phyloP scores from a whole-genome alignment of 2,329 filamentous ascomycete species.

The Neurospora sp. region DNA sequence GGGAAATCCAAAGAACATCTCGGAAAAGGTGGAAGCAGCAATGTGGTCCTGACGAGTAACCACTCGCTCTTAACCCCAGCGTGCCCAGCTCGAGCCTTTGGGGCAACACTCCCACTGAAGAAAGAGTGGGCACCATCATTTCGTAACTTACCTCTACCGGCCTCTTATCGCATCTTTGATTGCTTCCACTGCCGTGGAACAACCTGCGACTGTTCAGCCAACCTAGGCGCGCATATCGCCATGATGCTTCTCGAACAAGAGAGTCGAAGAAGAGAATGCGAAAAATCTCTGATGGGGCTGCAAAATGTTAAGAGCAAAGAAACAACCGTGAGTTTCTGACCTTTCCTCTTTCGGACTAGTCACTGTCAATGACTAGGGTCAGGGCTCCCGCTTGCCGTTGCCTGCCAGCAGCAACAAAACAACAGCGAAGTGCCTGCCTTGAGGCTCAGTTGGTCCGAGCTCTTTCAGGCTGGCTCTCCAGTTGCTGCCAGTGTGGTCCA shows the following conservation, averaged over 20 bases:
- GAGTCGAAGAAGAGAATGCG: background rate
- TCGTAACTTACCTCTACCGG: background rate
- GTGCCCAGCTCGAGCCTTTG: background rate
- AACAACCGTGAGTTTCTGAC: background rate
- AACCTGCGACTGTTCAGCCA: background rate
- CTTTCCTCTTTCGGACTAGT: background rate
- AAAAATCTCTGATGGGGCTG: background rate
- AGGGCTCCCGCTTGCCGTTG: background rate
- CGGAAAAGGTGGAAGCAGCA: background rate
- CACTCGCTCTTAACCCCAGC: background rate
- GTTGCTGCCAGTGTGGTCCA: background rate
- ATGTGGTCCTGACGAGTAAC: background rate
- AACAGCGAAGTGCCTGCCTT: background rate
- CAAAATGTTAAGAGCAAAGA: background rate
- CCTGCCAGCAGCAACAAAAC: background rate
- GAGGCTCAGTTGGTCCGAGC: conserved; percentile 15
- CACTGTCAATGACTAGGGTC: background rate
- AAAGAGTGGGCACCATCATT: background rate
- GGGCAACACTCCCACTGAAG: background rate
- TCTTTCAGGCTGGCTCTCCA: conserved; percentile 12
- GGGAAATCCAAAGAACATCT: background rate
- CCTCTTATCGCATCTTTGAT: background rate
- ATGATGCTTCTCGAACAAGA: background rate
- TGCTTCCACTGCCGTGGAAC: background rate
- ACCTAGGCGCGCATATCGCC: background rate